A percentile compares a stretch with the other conserved stretches of the same genome.
Conservation (phyloP, 2,329 filamentous ascomycete genomes). For the Aspergillus melleus region DNA sequence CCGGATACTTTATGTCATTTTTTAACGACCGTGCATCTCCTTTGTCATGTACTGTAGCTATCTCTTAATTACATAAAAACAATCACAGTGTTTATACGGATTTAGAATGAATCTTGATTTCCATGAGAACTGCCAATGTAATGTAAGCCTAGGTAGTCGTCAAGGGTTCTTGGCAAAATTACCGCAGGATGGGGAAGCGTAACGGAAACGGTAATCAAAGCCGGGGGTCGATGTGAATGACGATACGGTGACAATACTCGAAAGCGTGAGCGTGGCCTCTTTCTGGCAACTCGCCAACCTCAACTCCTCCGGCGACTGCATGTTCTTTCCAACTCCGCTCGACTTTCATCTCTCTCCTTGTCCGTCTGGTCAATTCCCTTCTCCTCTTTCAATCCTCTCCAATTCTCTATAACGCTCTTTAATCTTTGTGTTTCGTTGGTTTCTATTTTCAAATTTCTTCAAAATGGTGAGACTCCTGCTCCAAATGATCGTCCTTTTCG, state of each 20-base stretch:
- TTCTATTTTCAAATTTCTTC: constrained; percentile 16
- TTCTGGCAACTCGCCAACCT: constrained; percentile 22
- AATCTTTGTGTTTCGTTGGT: constrained; percentile 13
- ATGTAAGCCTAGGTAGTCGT: too few species aligned
- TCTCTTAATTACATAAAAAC: constrained; percentile 11
- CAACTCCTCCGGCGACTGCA: constrained; percentile 7
- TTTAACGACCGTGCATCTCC: constrained; percentile 24
- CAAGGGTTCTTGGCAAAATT: background rate
- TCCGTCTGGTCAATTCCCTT: constrained; percentile 10
- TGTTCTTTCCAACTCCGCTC: constrained; percentile 4
- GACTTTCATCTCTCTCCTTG: constrained; percentile 11
- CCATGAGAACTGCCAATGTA: too few species aligned
- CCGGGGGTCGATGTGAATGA: too few species aligned
- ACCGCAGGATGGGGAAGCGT: background rate
- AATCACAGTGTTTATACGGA: constrained; percentile 7
- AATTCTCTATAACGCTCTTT: constrained; percentile 24
- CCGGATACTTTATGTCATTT: constrained; percentile 15
- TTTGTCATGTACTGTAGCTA: constrained; percentile 21
- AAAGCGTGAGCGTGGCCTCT: constrained; percentile 31
- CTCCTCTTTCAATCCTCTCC: constrained; percentile 14
- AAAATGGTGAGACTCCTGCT: constrained; percentile 25
- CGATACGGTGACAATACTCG: background rate
- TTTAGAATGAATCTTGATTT: background rate
- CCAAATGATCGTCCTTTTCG: constrained; percentile 10
- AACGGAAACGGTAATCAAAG: background rate